Evolutionary conservation across 768 basidiomycete genomes (phyloP), one percentile per base, ranked within the genome.

Genomic region (Russula griseocarnosa): DNA sequence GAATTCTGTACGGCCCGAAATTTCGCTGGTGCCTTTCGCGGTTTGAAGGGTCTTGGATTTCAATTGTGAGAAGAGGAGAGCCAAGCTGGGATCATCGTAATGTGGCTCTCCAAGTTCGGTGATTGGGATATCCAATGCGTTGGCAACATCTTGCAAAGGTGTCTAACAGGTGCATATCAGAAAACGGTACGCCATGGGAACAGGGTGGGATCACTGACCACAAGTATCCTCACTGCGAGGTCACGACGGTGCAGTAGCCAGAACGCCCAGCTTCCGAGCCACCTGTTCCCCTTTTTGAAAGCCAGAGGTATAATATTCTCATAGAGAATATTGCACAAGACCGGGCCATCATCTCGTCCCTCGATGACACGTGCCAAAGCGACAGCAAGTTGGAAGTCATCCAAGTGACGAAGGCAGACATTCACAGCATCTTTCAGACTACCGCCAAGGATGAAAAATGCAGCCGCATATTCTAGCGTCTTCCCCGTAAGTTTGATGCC

Each of bases 261-360:
- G 74, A 96, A 96, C 2, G 91, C 92, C 97, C 95, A 99, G 65
- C 90, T 94, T 24, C 86, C 91, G 14, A 98, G 76, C 90, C 92
- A 98, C 46, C 96, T 81, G 73, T 98, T 95, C 1, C 95, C 97
- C 50, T 88, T 82, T 56, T 79, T 78, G 73, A 98, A 93, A 0
- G 96, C 95, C 10, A 81, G 81, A 2, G 95, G 95, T 8, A 98
- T 76, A 11, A 98, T 88, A 0, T 82, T 85, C 54, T 80, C 80
- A n/a, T 79, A 83, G 53, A 98, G 76, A 47, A 98, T 85, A 46
- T 80, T 81, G 28, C 78, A 76, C 38, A 98, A 72, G 2, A 97
- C 74, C 6, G 90, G 90, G 0, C 94, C 93, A 40, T 91, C 86
- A 54, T 90, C 88, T 61, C 85, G 84, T 67, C 85, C 85, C 72